Conservation (phyloP, 225 moss, liverwort and hornwort genomes). For the Anthoceros angustus region DNA sequence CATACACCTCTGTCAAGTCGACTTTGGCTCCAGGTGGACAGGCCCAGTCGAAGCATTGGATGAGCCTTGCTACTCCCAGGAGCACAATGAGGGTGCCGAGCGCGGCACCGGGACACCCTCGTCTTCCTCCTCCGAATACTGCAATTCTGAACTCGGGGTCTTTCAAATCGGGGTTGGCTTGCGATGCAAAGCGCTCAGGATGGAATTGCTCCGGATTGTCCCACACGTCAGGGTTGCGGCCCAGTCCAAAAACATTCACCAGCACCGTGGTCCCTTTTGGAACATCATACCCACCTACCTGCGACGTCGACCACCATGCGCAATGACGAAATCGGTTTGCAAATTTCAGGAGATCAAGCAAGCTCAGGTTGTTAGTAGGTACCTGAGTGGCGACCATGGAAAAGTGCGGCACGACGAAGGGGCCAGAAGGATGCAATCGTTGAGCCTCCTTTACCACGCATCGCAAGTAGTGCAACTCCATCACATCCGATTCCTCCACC, state of each 20-base stretch:
- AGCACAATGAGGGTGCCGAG: slow-evolving; percentile 9
- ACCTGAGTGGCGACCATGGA: slow-evolving; percentile 1
- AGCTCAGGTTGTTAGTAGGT: not conserved
- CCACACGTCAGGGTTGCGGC: slow-evolving; percentile 14
- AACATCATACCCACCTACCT: slow-evolving; percentile 17
- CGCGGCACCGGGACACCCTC: slow-evolving; percentile 6
- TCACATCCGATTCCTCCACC: slow-evolving; percentile 34
- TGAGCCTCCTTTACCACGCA: slow-evolving; percentile 42
- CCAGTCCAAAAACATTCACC: slow-evolving; percentile 33
- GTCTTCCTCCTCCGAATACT: slow-evolving; percentile 8
- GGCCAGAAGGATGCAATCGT: slow-evolving; percentile 26
- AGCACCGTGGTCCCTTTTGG: slow-evolving; percentile 16
- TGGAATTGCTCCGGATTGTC: slow-evolving; percentile 22
- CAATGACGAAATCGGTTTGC: not conserved
- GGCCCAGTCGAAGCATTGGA: slow-evolving; percentile 3
- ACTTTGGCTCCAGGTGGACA: not conserved
- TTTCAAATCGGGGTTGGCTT: slow-evolving; percentile 6
- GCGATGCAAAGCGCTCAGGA: slow-evolving; percentile 33
- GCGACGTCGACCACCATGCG: not conserved
- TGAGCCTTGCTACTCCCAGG: not conserved
- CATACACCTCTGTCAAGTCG: not conserved
- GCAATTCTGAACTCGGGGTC: slow-evolving; percentile 8
- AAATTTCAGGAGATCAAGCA: not conserved
- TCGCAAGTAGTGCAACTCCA: slow-evolving; percentile 23
- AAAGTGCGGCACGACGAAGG: slow-evolving; percentile 17